Evolutionary conservation across 768 basidiomycete genomes (phyloP), one percentile per base, ranked within the genome.

Genomic region (Boletus insuetus): DNA sequence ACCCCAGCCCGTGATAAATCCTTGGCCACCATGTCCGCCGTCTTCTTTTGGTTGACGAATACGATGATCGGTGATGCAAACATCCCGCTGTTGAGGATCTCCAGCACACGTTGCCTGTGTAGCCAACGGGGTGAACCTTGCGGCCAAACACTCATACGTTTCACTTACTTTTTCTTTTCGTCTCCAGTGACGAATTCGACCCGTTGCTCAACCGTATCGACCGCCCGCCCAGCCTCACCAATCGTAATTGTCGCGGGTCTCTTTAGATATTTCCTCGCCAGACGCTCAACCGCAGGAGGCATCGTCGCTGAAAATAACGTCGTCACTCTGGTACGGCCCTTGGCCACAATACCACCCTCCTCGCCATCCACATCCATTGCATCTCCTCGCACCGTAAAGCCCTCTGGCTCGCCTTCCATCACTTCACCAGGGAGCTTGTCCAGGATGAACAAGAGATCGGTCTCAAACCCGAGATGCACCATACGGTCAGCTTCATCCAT

Each of bases 401-500:
- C 67, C 32, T 66, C 55, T 39, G 69, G 60, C 59, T 94, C 94
- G 6, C 94, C 94, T 62, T 89, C 85, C 82, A 97, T 86, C 46
- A 90, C 83, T 54, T 91, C 91, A 4, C 82, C 79, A 14, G 96
- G 97, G 56, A 98, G 80, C 54, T 92, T 83, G 73, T 98, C 96
- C 57, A 99, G 75, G 64, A 99, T 98, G 71, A 92, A 97, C 24
- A 89, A 93, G 44, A 99, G 75, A 69, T 97, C 95, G 16, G 82
- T 83, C 72, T 99, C 97, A 69, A 99, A 99, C 16, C 97, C 97
- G 31, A 98, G 85, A 66, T 95, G 87, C 58, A 99, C 95, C 97
- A 99, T 98, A 49, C 97, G 84, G 71, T 99, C 97, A 16, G 97
- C 97, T 78, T 99, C 97, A 70, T 99, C 97, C 97, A 99, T 97